Percentiles rank a stretch among this genome's conserved stretches.
phyloP scores from a whole-genome alignment of 345 rosid species.

The Pistacia vera region DNA sequence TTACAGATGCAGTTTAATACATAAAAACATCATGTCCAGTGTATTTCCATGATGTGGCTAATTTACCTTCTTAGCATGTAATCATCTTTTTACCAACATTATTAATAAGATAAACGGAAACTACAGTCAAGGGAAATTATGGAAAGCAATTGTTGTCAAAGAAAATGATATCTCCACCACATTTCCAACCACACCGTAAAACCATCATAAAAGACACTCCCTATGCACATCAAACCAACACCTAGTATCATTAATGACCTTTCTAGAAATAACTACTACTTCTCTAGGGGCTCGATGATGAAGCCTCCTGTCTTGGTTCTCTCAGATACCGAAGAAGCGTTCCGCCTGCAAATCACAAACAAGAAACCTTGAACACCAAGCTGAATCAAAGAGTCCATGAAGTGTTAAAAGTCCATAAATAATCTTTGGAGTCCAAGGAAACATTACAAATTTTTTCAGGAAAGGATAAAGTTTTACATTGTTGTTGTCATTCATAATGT shows the following conservation, averaged over 20 bases:
- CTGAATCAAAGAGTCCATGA: neutral
- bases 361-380: neutral
- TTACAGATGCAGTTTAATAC: neutral
- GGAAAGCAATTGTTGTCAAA: neutral
- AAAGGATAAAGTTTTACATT: neutral
- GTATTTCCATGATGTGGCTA: neutral
- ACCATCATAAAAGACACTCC: conserved; percentile 36
- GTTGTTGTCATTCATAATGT: neutral
- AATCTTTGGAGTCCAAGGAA: neutral
- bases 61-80: neutral
- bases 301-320: conserved; percentile 67
- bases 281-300: conserved; percentile 54
- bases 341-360: conserved; percentile 71
- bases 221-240: conserved; percentile 46
- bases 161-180: too few relatives aligned
- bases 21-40: neutral
- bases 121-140: neutral
- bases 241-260: conserved; percentile 20
- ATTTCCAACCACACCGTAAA: conserved; percentile 48
- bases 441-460: neutral
- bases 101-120: neutral
- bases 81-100: neutral
- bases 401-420: too few relatives aligned
- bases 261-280: conserved; percentile 9
- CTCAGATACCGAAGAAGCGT: conserved; percentile 77